Evolutionary conservation across 129 eudicot species (phyloP).

Genomic region (Tagetes patula): DNA sequence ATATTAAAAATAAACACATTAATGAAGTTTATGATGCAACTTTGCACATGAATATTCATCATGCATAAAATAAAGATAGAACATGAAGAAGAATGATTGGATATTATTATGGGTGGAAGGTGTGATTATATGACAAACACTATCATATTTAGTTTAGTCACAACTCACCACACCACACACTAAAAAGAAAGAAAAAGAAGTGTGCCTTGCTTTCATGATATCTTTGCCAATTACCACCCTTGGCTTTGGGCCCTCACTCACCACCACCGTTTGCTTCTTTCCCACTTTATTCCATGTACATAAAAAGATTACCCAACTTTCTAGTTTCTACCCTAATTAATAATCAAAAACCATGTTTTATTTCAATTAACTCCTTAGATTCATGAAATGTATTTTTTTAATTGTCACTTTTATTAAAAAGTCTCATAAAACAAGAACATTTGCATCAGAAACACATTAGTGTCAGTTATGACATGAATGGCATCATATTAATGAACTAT

Average conservation of each 20-base stretch:
- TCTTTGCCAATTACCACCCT: constrained; percentile 28
- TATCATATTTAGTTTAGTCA: constrained; percentile 31
- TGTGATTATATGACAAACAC: constrained; percentile 31
- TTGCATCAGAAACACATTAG: background rate
- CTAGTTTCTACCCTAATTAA: background rate
- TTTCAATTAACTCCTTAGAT: constrained; percentile 8
- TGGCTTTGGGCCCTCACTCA: constrained; percentile 35
- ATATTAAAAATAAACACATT: background rate
- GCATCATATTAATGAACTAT: background rate
- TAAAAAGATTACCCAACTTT: constrained; percentile 17
- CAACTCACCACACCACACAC: constrained; percentile 20
- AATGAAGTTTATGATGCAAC: constrained; percentile 21
- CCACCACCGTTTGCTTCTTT: constrained; percentile 36
- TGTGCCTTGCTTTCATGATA: constrained; percentile 39
- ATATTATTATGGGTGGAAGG: constrained; percentile 29
- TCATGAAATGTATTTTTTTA: background rate
- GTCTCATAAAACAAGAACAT: background rate
- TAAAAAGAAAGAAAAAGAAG: constrained; percentile 27
- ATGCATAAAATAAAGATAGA: constrained; percentile 24
- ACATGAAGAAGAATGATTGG: constrained; percentile 29
- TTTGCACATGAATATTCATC: constrained; percentile 34
- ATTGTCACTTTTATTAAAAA: no score
- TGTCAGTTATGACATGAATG: background rate
- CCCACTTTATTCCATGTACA: constrained; percentile 24
- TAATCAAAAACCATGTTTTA: background rate